phyloP scores from a whole-genome alignment of 331 rosid genomes.

The Malus hybrid region DNA sequence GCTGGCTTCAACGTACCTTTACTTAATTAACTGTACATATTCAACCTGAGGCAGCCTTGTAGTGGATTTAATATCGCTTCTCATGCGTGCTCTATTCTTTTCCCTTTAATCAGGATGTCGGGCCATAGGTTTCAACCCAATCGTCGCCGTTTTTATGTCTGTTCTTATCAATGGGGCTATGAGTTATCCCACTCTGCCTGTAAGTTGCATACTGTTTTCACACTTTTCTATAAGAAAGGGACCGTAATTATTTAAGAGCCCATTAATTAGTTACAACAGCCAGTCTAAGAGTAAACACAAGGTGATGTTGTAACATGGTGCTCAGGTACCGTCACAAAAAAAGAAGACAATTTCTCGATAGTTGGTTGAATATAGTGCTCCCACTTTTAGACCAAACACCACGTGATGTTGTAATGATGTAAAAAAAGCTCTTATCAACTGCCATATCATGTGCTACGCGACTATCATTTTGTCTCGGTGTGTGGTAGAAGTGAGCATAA shows the following conservation, averaged over 20 bases:
- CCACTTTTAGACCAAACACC: neutral
- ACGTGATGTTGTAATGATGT: neutral
- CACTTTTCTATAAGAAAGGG: neutral
- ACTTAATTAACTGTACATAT: neutral
- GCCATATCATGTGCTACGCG: neutral
- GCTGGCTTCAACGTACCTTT: neutral
- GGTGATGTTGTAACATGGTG: too few species aligned
- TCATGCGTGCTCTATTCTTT: neutral
- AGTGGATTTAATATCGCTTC: neutral
- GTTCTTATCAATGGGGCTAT: slow-evolving; percentile 34
- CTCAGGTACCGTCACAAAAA: neutral
- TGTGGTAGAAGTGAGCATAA: neutral
- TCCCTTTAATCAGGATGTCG: slow-evolving; percentile 32
- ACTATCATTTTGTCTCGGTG: neutral
- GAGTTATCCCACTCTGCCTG: slow-evolving; percentile 71
- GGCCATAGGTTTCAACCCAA: slow-evolving; percentile 43
- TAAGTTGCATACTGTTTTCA: slow-evolving; percentile 19
- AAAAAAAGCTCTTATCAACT: neutral
- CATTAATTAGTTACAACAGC: too few species aligned
- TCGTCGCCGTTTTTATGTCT: slow-evolving; percentile 40
- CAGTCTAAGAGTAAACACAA: too few species aligned
- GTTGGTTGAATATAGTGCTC: neutral
- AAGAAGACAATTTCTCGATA: neutral
- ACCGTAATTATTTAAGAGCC: neutral
- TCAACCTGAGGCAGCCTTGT: too few species aligned